Base-by-base conservation (phyloP, 2,329 filamentous ascomycete genomes). In the Ophiostoma montium region DNA sequence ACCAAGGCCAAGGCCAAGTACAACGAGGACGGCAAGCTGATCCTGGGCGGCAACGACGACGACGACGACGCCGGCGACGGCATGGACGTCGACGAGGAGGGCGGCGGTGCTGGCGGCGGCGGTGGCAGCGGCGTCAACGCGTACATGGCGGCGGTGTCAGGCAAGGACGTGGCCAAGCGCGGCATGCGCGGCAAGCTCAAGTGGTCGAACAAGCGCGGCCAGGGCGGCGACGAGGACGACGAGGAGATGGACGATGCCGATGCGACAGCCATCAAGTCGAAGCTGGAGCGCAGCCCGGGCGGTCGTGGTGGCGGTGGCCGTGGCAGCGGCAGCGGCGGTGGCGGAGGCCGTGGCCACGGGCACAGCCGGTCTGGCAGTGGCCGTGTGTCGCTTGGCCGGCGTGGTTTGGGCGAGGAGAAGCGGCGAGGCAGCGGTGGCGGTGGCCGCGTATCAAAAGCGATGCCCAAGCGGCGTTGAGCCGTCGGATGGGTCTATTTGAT, bases 1-100 rank as follows among this genome's bases (percentile, higher is more conserved):
- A 75, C 67, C 38, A 78, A 74, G 62, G 74, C 70, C 47, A 84
- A 82, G 64, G 80, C 80, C 48, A 84, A 78, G 70, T 72, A 72
- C 13, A 80, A 92, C 59, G 64, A 82, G 45, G 86, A 94, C 61
- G 86, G 86, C 53, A 92, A 89, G 67, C 75, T 94, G 38, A 75
- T 94, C 55, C 72, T 94, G 48, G 65, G 65, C 43, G 65, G 65
- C 44, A 68, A 73, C 44, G 70, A 64, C 44, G 68, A 73, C 43
- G 70, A 68, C 50, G 70, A 71, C 18, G 70, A 75, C 45, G 64
- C 64, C 36, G 69, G 68, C 48, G 70, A 72, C 19, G 75, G 75
- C 57, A 83, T 86, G 57, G 82, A 88, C 57, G 67, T 71, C 46
- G 70, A 75, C 18, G 60, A 48, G 1, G 51, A 39, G 19, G 68